phyloP scores from a whole-genome alignment of 805 yeast species.

The Lipomyces lipofer region DNA sequence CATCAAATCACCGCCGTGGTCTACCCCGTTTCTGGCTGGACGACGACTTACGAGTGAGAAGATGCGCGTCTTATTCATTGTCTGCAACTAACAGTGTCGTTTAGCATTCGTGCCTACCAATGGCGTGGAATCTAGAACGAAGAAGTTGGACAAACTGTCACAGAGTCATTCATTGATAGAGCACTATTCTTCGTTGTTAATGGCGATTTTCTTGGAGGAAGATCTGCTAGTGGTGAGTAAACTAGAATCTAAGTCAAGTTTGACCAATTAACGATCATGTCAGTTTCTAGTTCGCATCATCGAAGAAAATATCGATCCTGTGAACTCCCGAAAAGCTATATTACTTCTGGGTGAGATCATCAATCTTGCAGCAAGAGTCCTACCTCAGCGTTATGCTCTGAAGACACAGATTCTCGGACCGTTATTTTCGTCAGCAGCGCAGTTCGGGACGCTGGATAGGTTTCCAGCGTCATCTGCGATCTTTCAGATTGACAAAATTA shows the following conservation, averaged over 20 bases:
- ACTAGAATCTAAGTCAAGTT: too few species aligned
- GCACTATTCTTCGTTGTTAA: slow-evolving; percentile 66
- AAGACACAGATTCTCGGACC: slow-evolving; percentile 34
- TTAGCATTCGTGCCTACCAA: slow-evolving; percentile 6
- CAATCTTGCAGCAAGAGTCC: slow-evolving; percentile 52
- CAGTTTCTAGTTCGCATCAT: slow-evolving; percentile 19
- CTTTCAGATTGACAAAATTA: slow-evolving; percentile 51
- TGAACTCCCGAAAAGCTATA: slow-evolving; percentile 58
- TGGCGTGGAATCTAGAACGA: neutral
- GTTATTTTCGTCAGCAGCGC: slow-evolving; percentile 34
- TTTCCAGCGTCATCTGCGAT: slow-evolving; percentile 43
- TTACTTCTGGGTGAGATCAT: slow-evolving; percentile 63
- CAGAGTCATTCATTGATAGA: slow-evolving; percentile 40
- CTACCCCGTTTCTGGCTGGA: slow-evolving; percentile 40
- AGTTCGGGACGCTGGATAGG: slow-evolving; percentile 30
- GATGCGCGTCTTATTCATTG: neutral
- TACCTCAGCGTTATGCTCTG: slow-evolving; percentile 51
- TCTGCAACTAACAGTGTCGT: neutral
- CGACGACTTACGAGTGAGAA: slow-evolving; percentile 29
- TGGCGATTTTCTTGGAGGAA: slow-evolving; percentile 51
- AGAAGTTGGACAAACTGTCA: neutral
- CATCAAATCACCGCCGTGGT: slow-evolving; percentile 60
- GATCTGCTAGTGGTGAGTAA: slow-evolving; percentile 15
- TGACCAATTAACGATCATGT: neutral
- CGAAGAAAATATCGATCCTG: slow-evolving; percentile 42